phyloP scores from a whole-genome alignment of 2,329 filamentous ascomycete species.

The Fusarium floridanum region DNA sequence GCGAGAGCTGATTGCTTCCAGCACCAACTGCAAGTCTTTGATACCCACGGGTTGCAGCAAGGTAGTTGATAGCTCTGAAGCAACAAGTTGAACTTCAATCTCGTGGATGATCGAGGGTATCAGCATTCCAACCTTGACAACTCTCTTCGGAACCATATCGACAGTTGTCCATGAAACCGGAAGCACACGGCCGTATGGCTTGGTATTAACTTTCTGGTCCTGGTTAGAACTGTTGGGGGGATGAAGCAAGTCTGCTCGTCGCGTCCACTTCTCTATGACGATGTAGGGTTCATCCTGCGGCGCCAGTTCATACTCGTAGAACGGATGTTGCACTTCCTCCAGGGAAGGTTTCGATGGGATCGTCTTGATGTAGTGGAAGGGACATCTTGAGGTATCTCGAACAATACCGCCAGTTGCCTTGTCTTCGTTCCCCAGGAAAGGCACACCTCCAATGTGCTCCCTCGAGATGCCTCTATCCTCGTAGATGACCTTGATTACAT shows the following conservation, averaged over 20 bases:
- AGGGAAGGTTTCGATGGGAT: constrained; percentile 60
- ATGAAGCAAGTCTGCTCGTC: constrained; percentile 72
- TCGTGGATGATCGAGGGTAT: constrained; percentile 80
- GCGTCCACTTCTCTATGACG: constrained; percentile 63
- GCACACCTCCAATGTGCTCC: constrained; percentile 48
- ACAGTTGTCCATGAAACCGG: constrained; percentile 62
- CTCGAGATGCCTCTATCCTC: constrained; percentile 42
- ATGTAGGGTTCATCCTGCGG: constrained; percentile 64
- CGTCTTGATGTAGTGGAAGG: constrained; percentile 58
- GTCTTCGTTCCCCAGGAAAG: constrained; percentile 47
- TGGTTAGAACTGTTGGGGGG: constrained; percentile 26
- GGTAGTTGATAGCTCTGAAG: constrained; percentile 64
- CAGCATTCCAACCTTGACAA: constrained; percentile 68
- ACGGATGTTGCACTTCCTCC: constrained; percentile 55
- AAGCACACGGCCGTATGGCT: constrained; percentile 59
- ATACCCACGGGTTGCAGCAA: constrained; percentile 62
- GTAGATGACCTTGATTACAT: constrained; percentile 59
- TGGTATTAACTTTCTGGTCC: constrained; percentile 50
- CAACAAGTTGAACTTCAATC: constrained; percentile 75
- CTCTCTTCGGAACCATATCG: constrained; percentile 60
- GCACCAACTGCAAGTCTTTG: constrained; percentile 65
- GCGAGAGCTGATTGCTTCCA: constrained; percentile 78
- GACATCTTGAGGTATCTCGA: constrained; percentile 52
- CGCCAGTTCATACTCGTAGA: constrained; percentile 53
- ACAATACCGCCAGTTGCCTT: constrained; percentile 50